Conservation (phyloP, 495 filamentous ascomycete species). For the Neurospora sp. region DNA sequence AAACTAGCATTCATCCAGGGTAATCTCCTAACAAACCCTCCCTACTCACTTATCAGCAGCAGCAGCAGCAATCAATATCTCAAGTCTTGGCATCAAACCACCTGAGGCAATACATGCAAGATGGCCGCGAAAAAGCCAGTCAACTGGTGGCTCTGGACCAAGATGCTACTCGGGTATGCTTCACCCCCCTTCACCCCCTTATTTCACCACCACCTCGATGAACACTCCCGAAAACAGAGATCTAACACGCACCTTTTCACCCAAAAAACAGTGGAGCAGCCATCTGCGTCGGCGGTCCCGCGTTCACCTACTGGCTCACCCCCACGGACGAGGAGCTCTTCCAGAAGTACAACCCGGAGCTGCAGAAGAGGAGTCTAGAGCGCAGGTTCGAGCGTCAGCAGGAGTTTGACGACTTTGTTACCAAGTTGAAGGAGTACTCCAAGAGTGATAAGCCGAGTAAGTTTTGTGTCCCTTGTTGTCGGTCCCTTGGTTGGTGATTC, state of each 20-base stretch:
- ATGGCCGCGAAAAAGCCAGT: constrained; percentile 20
- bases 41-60: neutral
- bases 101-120: neutral
- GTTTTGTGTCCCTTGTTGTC: constrained; percentile 1
- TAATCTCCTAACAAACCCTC: neutral
- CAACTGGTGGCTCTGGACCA: constrained; percentile 30
- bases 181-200: neutral
- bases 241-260: neutral
- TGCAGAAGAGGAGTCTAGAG: constrained; percentile 73
- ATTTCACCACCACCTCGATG: neutral
- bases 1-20: neutral
- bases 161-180: constrained; percentile 22
- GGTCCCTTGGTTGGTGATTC: neutral
- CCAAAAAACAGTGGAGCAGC: constrained; percentile 45
- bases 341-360: constrained; percentile 84
- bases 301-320: constrained; percentile 66
- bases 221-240: neutral
- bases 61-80: neutral
- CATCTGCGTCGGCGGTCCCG: constrained; percentile 73
- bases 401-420: constrained; percentile 83
- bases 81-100: neutral
- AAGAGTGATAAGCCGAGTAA: constrained; percentile 76
- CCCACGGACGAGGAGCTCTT: constrained; percentile 90
- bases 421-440: constrained; percentile 72
- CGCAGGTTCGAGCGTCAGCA: constrained; percentile 60